These are phyloP conservation scores for Coemansia sp. DNA, from an alignment of 192 early-diverging fungal genomes.

Conservation along the genomic window DNA sequence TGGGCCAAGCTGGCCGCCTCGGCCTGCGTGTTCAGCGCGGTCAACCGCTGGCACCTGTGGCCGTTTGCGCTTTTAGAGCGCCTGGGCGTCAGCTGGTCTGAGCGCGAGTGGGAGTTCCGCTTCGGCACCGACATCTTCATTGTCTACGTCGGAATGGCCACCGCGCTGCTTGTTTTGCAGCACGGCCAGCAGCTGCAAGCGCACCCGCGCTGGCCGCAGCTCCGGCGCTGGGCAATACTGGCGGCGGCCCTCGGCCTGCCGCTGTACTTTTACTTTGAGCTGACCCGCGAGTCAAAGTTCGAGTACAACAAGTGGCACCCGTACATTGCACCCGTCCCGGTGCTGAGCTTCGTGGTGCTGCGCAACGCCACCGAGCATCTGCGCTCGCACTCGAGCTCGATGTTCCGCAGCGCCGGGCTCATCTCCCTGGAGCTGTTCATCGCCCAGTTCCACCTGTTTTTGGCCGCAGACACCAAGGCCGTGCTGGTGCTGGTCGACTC, in stretches of 20 bases:
- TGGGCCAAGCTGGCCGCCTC: constrained; percentile 54
- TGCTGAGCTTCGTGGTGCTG: constrained; percentile 60
- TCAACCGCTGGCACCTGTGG: constrained; percentile 35
- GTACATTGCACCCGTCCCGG: constrained; percentile 59
- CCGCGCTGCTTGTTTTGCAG: constrained; percentile 52
- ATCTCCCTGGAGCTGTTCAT: constrained; percentile 74
- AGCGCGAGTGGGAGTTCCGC: constrained; percentile 68
- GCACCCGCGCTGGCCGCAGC: constrained; percentile 37
- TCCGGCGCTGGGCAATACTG: constrained; percentile 31
- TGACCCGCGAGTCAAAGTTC: constrained; percentile 51
- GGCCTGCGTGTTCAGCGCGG: constrained; percentile 3
- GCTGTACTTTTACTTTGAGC: constrained; percentile 56
- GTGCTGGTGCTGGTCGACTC: constrained; percentile 57
- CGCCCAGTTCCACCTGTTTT: constrained; percentile 74
- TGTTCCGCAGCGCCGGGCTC: constrained; percentile 58
- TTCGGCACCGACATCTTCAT: constrained; percentile 63
- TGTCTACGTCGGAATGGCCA: constrained; percentile 65
- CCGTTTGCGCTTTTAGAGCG: constrained; percentile 40
- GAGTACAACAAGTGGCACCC: constrained; percentile 67
- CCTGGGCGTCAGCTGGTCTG: constrained; percentile 58
- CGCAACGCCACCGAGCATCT: constrained; percentile 59
- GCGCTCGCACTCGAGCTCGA: constrained; percentile 53
- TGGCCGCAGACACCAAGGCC: constrained; percentile 73
- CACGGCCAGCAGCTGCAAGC: constrained; percentile 37
- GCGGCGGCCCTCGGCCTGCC: constrained; percentile 39